phyloP scores from a whole-genome alignment of 495 filamentous ascomycete species.

The Aspergillus sclerotioniger region DNA sequence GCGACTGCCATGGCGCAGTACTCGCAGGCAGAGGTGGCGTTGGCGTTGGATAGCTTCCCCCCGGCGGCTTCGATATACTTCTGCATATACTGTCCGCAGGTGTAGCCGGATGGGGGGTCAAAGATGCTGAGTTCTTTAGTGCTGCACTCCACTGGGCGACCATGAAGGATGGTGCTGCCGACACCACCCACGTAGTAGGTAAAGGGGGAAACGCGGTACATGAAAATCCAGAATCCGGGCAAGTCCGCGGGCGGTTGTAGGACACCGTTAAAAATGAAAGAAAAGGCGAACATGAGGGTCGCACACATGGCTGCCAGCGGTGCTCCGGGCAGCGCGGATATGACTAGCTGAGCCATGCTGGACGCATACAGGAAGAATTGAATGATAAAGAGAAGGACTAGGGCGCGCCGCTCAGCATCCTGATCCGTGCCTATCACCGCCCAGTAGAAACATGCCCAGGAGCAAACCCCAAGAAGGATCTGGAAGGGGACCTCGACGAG shows the following conservation, averaged over 20 bases:
- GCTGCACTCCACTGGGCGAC: constrained; percentile 52
- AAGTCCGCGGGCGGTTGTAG: constrained; percentile 56
- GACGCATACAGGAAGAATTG: constrained; percentile 46
- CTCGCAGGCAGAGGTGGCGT: constrained; percentile 49
- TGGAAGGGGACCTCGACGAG: constrained; percentile 53
- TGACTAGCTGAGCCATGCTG: constrained; percentile 53
- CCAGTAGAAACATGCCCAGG: constrained; percentile 51
- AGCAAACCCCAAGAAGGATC: constrained; percentile 38
- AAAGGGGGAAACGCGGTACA: constrained; percentile 69
- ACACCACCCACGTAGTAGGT: constrained; percentile 58
- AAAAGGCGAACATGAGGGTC: constrained; percentile 54
- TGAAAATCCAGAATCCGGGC: constrained; percentile 73
- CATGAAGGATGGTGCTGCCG: constrained; percentile 28
- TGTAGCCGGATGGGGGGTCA: constrained; percentile 42
- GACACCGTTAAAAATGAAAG: constrained; percentile 55
- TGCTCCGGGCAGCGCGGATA: constrained; percentile 52
- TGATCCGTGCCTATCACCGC: constrained; percentile 38
- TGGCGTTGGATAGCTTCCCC: constrained; percentile 39
- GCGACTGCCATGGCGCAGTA: constrained; percentile 59
- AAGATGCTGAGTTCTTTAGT: constrained; percentile 52
- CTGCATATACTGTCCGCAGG: constrained; percentile 48
- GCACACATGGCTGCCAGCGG: constrained; percentile 53
- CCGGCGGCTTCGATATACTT: constrained; percentile 25
- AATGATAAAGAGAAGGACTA: constrained; percentile 52
- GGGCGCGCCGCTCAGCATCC: constrained; percentile 41